Conservation (phyloP, 2,329 filamentous ascomycete genomes). For the Microdochium bolleyi region DNA sequence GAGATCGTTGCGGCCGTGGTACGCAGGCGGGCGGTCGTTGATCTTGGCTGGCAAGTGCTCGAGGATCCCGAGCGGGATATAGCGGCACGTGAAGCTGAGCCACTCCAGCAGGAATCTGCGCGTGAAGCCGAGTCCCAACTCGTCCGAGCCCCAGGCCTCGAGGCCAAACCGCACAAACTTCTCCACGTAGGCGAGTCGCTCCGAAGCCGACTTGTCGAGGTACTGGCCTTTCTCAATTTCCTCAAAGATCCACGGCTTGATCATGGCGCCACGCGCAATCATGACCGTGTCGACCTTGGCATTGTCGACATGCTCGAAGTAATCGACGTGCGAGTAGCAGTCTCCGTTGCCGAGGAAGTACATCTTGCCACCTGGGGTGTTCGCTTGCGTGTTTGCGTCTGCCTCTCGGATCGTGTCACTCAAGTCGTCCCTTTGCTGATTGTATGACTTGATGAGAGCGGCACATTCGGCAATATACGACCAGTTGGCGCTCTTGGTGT, state of each 20-base stretch:
- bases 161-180: conserved; percentile 86
- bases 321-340: conserved; percentile 88
- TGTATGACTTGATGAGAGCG: conserved; percentile 73
- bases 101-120: conserved; percentile 91
- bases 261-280: conserved; percentile 90
- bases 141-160: conserved; percentile 92
- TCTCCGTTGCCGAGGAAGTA: conserved; percentile 97
- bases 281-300: conserved; percentile 87
- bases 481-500: conserved; percentile 92
- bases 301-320: conserved; percentile 68
- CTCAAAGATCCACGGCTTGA: conserved; percentile 98
- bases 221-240: conserved; percentile 91
- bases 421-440: conserved; percentile 55
- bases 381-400: conserved; percentile 65
- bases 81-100: conserved; percentile 87
- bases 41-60: conserved; percentile 83
- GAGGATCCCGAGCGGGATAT: conserved; percentile 81
- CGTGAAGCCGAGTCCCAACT: conserved; percentile 85
- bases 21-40: conserved; percentile 83
- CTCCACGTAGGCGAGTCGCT: conserved; percentile 79
- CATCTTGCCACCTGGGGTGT: conserved; percentile 57
- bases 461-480: conserved; percentile 87
- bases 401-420: conserved; percentile 72
- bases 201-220: conserved; percentile 84
- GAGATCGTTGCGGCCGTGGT: conserved; percentile 76